Conservation (phyloP, 2,329 filamentous ascomycete genomes). For the Ophiostoma sp. region DNA sequence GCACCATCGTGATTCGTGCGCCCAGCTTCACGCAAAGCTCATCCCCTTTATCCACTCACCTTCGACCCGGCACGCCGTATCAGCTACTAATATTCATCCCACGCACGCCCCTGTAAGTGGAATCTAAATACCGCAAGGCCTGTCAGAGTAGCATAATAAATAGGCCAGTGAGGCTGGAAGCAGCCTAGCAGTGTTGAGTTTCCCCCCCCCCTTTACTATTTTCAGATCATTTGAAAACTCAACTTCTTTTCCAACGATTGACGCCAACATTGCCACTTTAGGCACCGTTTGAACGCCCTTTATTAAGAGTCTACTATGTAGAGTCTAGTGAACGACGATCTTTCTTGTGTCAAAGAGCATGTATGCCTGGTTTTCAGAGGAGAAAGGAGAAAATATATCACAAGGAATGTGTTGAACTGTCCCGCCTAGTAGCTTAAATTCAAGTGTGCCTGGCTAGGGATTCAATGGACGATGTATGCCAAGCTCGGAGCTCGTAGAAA, state of each 20-base stretch:
- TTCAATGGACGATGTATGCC: not conserved
- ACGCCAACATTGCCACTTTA: not conserved
- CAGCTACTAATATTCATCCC: not conserved
- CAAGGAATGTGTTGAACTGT: not conserved
- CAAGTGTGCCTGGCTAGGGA: not conserved
- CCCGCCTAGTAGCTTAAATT: not conserved
- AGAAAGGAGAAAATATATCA: not conserved
- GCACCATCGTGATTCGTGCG: not conserved
- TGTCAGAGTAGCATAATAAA: not conserved
- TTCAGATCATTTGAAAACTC: not conserved
- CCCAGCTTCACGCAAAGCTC: not conserved
- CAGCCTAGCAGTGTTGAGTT: not conserved
- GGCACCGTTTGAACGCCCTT: not conserved
- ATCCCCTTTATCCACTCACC: not conserved
- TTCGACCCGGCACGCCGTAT: slow-evolving; percentile 2
- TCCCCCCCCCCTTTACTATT: not conserved
- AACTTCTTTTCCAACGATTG: not conserved
- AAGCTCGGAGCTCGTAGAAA: not conserved
- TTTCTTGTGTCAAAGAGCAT: not conserved
- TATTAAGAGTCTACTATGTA: not conserved
- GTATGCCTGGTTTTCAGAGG: not conserved
- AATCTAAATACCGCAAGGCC: slow-evolving; percentile 3
- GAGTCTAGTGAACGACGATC: not conserved
- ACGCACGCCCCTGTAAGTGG: slow-evolving; percentile 6
- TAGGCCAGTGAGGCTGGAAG: not conserved